Base-by-base conservation (phyloP, 805 yeast species). In the Yamadazyma olivae region DNA sequence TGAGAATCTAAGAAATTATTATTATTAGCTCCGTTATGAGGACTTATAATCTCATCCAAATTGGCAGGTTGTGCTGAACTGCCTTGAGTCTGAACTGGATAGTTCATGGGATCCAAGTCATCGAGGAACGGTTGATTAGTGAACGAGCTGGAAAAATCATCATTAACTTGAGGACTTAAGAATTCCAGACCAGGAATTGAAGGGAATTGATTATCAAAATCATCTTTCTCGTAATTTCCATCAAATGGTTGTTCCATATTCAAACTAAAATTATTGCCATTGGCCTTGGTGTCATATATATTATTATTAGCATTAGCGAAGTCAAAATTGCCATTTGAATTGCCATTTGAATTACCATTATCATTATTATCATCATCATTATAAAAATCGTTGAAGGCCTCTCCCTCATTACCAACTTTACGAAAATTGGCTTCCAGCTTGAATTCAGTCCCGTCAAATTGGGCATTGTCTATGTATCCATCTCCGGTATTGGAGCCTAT, bases 41-140 rank as follows among this genome's bases (percentile, higher is more conserved):
- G 72, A 3, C 67, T 62, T 27, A 66, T 56, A 25, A 66, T 42
- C 41, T 59, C 69, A 40, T 67, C 70, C 30, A 67, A 46, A 43
- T 57, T 61, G 17, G 50, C 46, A 1, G 62, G 43, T 12, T 26
- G 26, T 13, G 36, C 26, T 7, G 6, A 5, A n/a, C 23, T 13
- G 10, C n/a, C 27, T 23, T 47, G 49, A 3, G 46, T 35, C 15
- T 43, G 42, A 10, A 27, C 30, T 5, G 38, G 38, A 24, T 39
- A 35, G 20, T 32, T 34, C 18, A 26, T 28, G 28, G 50, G 36
- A 22, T 56, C 63, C 35, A 56, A 49, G 29, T 54, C 61, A 24
- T 61, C 66, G 37, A 62, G 46, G 33, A 57, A 56, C 10, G 63
- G 63, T 28, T 61, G 66, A 36, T 52, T 54, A 14, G 32, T 23